phyloP scores from a whole-genome alignment of 192 early-diverging fungal genomes.

The Entomortierella chlamydospora region DNA sequence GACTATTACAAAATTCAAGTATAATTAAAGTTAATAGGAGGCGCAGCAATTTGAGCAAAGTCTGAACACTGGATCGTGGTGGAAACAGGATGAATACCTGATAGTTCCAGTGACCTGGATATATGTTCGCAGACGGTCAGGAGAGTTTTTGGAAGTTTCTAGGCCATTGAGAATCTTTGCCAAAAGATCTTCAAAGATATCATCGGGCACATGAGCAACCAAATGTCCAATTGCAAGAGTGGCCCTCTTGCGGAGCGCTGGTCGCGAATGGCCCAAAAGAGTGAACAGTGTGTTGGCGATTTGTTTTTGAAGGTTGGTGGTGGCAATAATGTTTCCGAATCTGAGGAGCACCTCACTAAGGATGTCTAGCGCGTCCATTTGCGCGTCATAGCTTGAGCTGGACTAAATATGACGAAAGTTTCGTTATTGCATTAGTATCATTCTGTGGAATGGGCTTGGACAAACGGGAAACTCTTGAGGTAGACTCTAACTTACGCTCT shows the following conservation, averaged over 20 bases:
- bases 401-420: slow-evolving; percentile 23
- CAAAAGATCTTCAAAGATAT: slow-evolving; percentile 77
- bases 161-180: slow-evolving; percentile 65
- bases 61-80: not conserved
- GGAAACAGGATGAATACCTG: slow-evolving; percentile 58
- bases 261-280: slow-evolving; percentile 73
- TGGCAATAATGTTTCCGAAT: slow-evolving; percentile 72
- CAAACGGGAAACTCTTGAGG: not conserved
- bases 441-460: not conserved
- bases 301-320: slow-evolving; percentile 60
- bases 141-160: slow-evolving; percentile 59
- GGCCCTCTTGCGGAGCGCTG: slow-evolving; percentile 84
- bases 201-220: slow-evolving; percentile 73
- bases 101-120: slow-evolving; percentile 79
- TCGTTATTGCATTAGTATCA: too few relatives aligned
- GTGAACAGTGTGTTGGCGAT: slow-evolving; percentile 76
- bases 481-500: slow-evolving; percentile 61
- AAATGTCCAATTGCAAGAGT: slow-evolving; percentile 76
- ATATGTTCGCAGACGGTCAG: slow-evolving; percentile 79
- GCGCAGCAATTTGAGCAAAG: slow-evolving; percentile 14
- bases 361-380: slow-evolving; percentile 81
- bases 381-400: slow-evolving; percentile 62
- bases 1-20: slow-evolving; percentile 59
- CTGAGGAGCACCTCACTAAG: slow-evolving; percentile 76
- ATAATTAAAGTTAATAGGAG: not conserved